phyloP scores from a whole-genome alignment of 352 stramenopile species.

The Globisporangium takayamanum region DNA sequence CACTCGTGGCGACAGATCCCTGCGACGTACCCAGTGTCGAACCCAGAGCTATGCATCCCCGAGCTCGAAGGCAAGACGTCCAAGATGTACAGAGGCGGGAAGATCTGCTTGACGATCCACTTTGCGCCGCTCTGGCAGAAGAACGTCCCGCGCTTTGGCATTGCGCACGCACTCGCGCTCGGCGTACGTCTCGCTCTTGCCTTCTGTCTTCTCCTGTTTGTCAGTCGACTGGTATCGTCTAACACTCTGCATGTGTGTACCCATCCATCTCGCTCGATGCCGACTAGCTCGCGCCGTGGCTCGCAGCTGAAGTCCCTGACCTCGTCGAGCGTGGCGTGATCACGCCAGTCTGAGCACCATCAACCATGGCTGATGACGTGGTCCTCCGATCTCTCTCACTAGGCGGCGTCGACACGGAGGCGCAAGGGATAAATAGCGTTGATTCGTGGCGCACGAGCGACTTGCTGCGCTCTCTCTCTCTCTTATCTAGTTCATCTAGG shows the following conservation, averaged over 20 bases:
- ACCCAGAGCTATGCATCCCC: conserved; percentile 79
- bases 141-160: conserved; percentile 83
- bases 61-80: conserved; percentile 87
- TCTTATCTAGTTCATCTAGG: not conserved
- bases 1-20: conserved; percentile 32
- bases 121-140: conserved; percentile 88
- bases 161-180: conserved; percentile 79
- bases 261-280: conserved; percentile 7
- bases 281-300: conserved; percentile 71
- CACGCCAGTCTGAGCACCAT: conserved; percentile 41
- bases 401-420: not conserved
- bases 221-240: not conserved
- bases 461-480: conserved; percentile 1
- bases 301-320: conserved; percentile 81
- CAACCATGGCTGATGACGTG: not conserved
- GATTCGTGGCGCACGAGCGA: not conserved
- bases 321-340: conserved; percentile 77
- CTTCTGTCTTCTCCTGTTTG: not conserved
- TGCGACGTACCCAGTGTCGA: conserved; percentile 75
- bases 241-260: not conserved
- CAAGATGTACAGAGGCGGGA: conserved; percentile 89
- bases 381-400: not conserved
- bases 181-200: conserved; percentile 33
- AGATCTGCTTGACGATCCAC: conserved; percentile 87
- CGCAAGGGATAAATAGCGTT: not conserved